A percentile compares a stretch with the other conserved stretches of the same genome.
Conservation (phyloP, 2,329 filamentous ascomycete species). For the Phoma herbarum region DNA sequence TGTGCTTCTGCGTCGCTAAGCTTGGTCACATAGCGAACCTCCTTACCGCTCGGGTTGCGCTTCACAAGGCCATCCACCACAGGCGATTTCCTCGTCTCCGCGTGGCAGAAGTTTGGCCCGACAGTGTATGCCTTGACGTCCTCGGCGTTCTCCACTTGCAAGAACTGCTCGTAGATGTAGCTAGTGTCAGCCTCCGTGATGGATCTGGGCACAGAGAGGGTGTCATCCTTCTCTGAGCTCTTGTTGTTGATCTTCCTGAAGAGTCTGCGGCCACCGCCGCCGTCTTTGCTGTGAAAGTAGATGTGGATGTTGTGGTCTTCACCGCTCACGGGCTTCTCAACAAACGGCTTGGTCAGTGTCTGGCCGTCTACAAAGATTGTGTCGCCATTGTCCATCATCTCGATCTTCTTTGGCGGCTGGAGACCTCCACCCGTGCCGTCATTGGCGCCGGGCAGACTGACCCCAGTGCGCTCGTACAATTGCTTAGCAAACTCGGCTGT, state of each 20-base stretch:
- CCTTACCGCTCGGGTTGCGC: conserved; percentile 96
- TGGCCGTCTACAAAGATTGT: conserved; percentile 86
- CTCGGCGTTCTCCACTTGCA: conserved; percentile 95
- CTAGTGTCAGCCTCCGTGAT: conserved; percentile 83
- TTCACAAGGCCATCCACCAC: conserved; percentile 96
- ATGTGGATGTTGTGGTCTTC: conserved; percentile 99
- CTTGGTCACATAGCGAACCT: conserved; percentile 92
- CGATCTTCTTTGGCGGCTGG: conserved; percentile 70
- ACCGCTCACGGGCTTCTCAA: conserved; percentile 97
- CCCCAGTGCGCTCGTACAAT: conserved; percentile 80
- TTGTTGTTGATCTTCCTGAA: conserved; percentile 99
- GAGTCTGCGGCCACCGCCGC: conserved; percentile 87
- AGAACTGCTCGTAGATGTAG: conserved; percentile 97
- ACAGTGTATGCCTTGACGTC: conserved; percentile 99
- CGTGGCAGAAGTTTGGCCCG: conserved; percentile 90
- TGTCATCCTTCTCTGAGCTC: conserved; percentile 90
- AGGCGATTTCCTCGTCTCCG: conserved; percentile 95
- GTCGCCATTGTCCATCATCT: conserved; percentile 90
- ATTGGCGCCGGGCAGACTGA: conserved; percentile 75
- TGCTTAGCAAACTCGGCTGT: conserved; percentile 82
- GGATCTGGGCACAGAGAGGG: conserved; percentile 77
- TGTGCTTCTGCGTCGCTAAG: conserved; percentile 81
- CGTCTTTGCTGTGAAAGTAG: conserved; percentile 87
- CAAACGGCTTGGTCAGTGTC: conserved; percentile 87
- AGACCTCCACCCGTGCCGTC: conserved; percentile 70